These are phyloP conservation scores for Aspergillus clavatus DNA, from an alignment of 2,329 filamentous ascomycete species.

Conservation along the genomic window DNA sequence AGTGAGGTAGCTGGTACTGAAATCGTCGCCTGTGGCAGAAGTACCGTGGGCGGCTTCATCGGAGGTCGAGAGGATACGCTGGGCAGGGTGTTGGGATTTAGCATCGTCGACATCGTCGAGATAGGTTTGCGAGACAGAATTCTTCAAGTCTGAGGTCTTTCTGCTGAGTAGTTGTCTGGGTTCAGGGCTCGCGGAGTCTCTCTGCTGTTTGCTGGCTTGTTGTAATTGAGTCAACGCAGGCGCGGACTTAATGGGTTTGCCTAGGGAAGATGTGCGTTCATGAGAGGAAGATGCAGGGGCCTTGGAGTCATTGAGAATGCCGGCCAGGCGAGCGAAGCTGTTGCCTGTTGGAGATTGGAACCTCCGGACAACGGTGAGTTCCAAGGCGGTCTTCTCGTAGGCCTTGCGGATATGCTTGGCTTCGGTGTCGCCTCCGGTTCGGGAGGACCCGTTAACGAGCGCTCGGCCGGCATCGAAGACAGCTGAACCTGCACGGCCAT, in stretches of 20 bases:
- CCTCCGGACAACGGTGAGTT: slow-evolving; percentile 42
- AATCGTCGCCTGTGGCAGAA: slow-evolving; percentile 17
- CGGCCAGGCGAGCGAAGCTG: slow-evolving; percentile 38
- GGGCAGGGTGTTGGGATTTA: slow-evolving; percentile 30
- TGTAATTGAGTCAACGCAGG: slow-evolving; percentile 29
- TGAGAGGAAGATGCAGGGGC: slow-evolving; percentile 3
- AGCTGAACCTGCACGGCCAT: slow-evolving; percentile 26
- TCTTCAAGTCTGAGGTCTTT: slow-evolving; percentile 19
- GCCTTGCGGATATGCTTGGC: slow-evolving; percentile 38
- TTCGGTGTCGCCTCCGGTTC: slow-evolving; percentile 32
- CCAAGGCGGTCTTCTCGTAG: slow-evolving; percentile 42
- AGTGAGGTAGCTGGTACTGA: slow-evolving; percentile 22
- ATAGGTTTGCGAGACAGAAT: slow-evolving; percentile 25
- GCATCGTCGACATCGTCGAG: slow-evolving; percentile 31
- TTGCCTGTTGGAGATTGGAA: slow-evolving; percentile 43
- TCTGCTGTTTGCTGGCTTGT: slow-evolving; percentile 19
- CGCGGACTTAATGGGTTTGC: slow-evolving; percentile 33
- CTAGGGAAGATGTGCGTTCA: slow-evolving; percentile 20
- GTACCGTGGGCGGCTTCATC: slow-evolving; percentile 25
- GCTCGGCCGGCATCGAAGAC: slow-evolving; percentile 27
- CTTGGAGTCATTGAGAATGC: slow-evolving; percentile 21
- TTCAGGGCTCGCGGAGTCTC: slow-evolving; percentile 18
- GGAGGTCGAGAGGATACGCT: slow-evolving; percentile 32
- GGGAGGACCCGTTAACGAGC: slow-evolving; percentile 26
- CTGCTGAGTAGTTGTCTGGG: slow-evolving; percentile 19